A percentile compares a stretch with the other conserved stretches of the same genome.
Evolutionary conservation across 2,329 filamentous ascomycete genomes (phyloP).

Genomic region (Colletotrichum camelliae): DNA sequence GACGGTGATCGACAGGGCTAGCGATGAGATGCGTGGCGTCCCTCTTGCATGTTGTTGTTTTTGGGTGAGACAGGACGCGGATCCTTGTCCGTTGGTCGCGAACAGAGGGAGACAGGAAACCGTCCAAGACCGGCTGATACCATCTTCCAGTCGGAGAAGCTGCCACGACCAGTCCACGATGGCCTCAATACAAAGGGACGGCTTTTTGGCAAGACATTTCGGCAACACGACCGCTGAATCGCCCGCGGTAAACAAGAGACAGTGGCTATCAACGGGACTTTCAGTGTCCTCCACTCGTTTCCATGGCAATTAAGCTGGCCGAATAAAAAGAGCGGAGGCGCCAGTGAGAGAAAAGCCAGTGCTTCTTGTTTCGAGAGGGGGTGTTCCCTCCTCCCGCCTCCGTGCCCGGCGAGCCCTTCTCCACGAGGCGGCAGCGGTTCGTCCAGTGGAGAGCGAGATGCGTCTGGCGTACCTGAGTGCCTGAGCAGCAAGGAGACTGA

Average conservation of each 20-base stretch:
- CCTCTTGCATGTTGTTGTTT: not conserved
- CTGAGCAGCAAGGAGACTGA: not conserved
- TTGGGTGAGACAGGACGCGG: slow-evolving; percentile 11
- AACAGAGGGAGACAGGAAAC: not conserved
- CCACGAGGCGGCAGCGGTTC: not conserved
- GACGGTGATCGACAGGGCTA: slow-evolving; percentile 11
- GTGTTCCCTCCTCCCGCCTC: slow-evolving; percentile 13
- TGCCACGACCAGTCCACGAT: slow-evolving; percentile 4
- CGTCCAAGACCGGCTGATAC: not conserved
- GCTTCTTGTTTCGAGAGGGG: slow-evolving; percentile 3
- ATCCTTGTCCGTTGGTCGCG: slow-evolving; percentile 9
- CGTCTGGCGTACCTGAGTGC: not conserved
- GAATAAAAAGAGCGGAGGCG: slow-evolving; percentile 1
- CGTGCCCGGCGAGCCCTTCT: not conserved
- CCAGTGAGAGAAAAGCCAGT: not conserved
- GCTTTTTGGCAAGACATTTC: not conserved
- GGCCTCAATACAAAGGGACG: not conserved
- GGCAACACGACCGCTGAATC: not conserved
- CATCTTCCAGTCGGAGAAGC: not conserved
- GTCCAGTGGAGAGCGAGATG: not conserved
- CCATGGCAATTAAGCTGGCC: slow-evolving; percentile 7
- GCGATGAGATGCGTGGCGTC: slow-evolving; percentile 11
- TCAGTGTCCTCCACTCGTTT: not conserved
- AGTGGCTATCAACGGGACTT: not conserved
- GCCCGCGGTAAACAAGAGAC: not conserved